Conservation (phyloP, 352 stramenopile species). For the Globisporangium splendens region DNA sequence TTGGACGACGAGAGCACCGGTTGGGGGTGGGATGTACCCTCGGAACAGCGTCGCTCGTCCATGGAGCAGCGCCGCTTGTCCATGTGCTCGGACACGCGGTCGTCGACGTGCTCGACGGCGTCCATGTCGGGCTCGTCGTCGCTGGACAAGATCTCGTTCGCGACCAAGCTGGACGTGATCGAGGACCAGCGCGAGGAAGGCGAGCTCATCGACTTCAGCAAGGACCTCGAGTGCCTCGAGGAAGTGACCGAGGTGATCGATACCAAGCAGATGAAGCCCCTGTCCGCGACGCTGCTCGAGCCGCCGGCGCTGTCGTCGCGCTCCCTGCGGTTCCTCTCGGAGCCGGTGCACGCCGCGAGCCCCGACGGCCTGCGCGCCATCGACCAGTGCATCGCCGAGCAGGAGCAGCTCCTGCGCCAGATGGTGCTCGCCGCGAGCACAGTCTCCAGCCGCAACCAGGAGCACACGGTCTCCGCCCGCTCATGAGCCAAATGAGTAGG, state of each 20-base stretch:
- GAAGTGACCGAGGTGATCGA: constrained; percentile 44
- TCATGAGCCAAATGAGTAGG: too few relatives aligned
- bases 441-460: too few relatives aligned
- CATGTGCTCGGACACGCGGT: not conserved
- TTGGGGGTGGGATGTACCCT: too few relatives aligned
- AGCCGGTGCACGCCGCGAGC: not conserved
- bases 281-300: not conserved
- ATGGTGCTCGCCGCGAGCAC: constrained; percentile 19
- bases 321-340: constrained; percentile 1
- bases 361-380: constrained; percentile 14
- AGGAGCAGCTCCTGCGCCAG: constrained; percentile 24
- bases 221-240: constrained; percentile 20
- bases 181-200: constrained; percentile 30
- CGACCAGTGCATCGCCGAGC: constrained; percentile 23
- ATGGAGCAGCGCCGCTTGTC: not conserved
- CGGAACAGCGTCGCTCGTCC: not conserved
- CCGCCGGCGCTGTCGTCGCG: not conserved
- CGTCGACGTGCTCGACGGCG: constrained; percentile 7
- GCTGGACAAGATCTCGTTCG: constrained; percentile 34
- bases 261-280: constrained; percentile 40
- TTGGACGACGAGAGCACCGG: too few relatives aligned
- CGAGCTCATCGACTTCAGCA: constrained; percentile 17
- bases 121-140: constrained; percentile 11
- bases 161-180: constrained; percentile 42
- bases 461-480: too few relatives aligned